Conservation (phyloP, 257 asterid species). For the Ligustrum vulgare region DNA sequence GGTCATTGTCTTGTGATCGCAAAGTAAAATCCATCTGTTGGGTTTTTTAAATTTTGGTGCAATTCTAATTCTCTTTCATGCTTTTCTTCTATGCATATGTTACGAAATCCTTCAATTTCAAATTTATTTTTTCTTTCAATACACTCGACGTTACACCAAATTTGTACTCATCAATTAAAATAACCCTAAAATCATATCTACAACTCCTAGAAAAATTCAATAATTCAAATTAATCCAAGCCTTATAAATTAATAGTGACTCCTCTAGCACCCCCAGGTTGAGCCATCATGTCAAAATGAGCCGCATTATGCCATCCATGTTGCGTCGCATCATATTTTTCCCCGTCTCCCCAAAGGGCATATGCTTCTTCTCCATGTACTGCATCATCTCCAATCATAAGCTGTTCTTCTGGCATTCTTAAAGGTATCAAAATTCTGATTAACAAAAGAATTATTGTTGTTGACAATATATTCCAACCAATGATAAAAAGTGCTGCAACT, state of each 20-base stretch:
- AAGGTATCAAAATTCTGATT: conserved; percentile 54
- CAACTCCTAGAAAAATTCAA: conserved; percentile 13
- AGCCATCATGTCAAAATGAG: conserved; percentile 36
- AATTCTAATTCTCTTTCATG: too few species aligned
- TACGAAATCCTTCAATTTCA: not conserved
- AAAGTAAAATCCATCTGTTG: too few species aligned
- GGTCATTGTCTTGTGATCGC: too few species aligned
- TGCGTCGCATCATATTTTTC: conserved; percentile 63
- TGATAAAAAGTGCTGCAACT: conserved; percentile 70
- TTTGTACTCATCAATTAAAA: not conserved
- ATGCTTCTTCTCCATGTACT: conserved; percentile 91
- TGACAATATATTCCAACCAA: conserved; percentile 68
- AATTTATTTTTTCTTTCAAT: conserved; percentile 7
- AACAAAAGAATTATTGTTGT: conserved; percentile 62
- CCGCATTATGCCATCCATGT: conserved; percentile 59
- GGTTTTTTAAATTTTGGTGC: too few species aligned
- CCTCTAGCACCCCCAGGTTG: conserved; percentile 67
- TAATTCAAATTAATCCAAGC: not conserved
- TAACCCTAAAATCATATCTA: conserved; percentile 19
- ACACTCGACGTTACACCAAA: not conserved
- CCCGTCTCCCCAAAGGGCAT: conserved; percentile 95
- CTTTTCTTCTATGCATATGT: conserved; percentile 6
- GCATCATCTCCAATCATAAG: conserved; percentile 92
- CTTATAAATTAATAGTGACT: conserved; percentile 56
- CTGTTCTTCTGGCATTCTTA: conserved; percentile 83